Evolutionary conservation across 2,329 filamentous ascomycete species (phyloP).

Genomic region (Emmonsiellopsis sp.): DNA sequence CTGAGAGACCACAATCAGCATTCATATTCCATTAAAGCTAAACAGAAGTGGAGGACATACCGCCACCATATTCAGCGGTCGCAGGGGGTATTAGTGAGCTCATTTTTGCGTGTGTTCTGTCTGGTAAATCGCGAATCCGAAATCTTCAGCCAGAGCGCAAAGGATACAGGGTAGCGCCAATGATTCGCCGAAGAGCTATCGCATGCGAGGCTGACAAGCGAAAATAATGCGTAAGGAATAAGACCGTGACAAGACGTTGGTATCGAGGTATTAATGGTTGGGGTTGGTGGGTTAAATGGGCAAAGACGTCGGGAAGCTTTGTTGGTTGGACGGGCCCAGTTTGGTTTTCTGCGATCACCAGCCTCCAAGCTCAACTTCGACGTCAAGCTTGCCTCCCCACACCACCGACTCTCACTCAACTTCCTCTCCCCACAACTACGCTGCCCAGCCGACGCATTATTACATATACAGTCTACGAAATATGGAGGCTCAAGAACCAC

Average conservation of each 20-base stretch:
- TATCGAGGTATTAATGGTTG: no score
- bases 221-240: no score
- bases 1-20: constrained; percentile 38
- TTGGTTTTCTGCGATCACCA: no score
- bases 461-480: no score
- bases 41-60: constrained; percentile 23
- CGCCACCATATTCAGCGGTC: constrained; percentile 41
- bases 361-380: no score
- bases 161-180: background rate
- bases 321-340: no score
- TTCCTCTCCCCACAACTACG: background rate
- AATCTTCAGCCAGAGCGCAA: background rate
- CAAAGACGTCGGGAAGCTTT: no score
- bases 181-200: background rate
- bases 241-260: no score
- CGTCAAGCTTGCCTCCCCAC: background rate
- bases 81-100: constrained; percentile 37
- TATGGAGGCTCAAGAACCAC: constrained; percentile 19
- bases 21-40: background rate
- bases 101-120: constrained; percentile 19
- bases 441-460: background rate
- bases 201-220: background rate
- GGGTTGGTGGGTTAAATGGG: no score
- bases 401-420: background rate
- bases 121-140: background rate